Evolutionary conservation across 2,329 filamentous ascomycete genomes (phyloP), one percentile per base, ranked within the genome.

Genomic region (Phialophora tarda): DNA sequence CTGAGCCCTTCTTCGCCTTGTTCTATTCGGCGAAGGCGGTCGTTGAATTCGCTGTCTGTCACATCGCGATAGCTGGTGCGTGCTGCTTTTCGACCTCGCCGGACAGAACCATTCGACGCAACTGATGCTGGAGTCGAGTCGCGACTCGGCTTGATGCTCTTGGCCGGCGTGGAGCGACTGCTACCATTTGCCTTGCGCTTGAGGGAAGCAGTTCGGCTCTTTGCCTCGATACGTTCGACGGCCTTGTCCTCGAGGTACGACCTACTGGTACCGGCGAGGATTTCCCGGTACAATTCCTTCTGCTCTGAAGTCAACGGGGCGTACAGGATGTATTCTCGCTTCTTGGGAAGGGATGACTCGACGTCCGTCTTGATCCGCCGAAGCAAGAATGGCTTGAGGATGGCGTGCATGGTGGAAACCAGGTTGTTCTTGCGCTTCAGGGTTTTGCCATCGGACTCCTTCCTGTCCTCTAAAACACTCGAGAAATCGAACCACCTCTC

Each of bases 401-500:
- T 93, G 0, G 94, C 87, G 74, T 99, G 95, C 64, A 99, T 91
- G 69, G 94, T 97, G 59, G 93, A 88, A 1, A 96, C 89, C 1
- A 95, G 80, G 59, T 90, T 91, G 68, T 90, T 88, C 74, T 91
- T 91, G 58, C 89, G 87, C 62, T 91, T 87, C 73, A 96, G 91
- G 3, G 89, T 89, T 38, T 69, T 72, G 59, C 96, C 90, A 53
- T 93, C 87, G 58, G 91, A 88, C 0, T 92, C 90, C 0, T 88
- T 89, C 41, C 90, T 85, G 71, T 93, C 92, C 66, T 98, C 92
- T 63, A 96, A 88, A 1, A 99, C 83, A 7, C 93, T 93, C 0
- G 91, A 95, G 73, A 99, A 99, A 77, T 99, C 94, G 69, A 99
- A 99, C 93, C 94, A 98, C 1, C 88, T 88, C 74, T 97, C 92